Conservation (phyloP, 164 flowering plant genomes). For the Buxus sempervirens region DNA sequence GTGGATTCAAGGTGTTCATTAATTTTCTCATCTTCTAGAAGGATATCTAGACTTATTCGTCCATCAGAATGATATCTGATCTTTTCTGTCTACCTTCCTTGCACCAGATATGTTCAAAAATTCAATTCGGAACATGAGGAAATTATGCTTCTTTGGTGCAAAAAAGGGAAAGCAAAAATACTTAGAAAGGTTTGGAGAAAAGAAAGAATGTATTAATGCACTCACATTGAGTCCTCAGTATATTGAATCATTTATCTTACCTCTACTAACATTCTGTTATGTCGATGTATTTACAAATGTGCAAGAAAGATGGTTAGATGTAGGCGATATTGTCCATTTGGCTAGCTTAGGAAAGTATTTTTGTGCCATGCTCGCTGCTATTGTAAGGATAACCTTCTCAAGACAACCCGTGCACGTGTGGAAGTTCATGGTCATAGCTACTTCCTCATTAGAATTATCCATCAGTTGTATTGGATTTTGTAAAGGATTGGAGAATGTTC, state of each 20-base stretch:
- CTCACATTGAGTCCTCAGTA: no score
- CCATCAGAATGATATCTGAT: no score
- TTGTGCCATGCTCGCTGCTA: conserved; percentile 98
- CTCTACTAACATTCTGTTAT: background rate
- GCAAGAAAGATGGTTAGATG: conserved; percentile 92
- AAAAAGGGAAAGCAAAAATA: no score
- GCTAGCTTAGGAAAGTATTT: conserved; percentile 96
- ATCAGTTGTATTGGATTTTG: conserved; percentile 95
- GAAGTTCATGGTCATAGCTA: conserved; percentile 54
- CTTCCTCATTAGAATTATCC: conserved; percentile 67
- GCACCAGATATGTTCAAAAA: no score
- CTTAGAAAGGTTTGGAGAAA: no score
- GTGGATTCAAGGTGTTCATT: no score
- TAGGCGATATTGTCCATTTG: conserved; percentile 53
- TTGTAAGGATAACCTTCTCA: conserved; percentile 70
- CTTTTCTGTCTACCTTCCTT: no score
- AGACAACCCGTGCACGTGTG: conserved; percentile 45
- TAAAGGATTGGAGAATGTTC: conserved; percentile 88
- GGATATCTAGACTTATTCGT: no score
- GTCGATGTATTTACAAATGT: conserved; percentile 46
- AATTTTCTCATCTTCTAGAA: no score
- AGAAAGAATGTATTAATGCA: no score
- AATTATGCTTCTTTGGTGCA: no score
- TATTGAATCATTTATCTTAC: background rate
- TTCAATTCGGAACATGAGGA: no score